Evolutionary conservation across 306 rosid species (phyloP), one percentile per base, ranked within the genome.

Genomic region (Sechiopsis laciniata): DNA sequence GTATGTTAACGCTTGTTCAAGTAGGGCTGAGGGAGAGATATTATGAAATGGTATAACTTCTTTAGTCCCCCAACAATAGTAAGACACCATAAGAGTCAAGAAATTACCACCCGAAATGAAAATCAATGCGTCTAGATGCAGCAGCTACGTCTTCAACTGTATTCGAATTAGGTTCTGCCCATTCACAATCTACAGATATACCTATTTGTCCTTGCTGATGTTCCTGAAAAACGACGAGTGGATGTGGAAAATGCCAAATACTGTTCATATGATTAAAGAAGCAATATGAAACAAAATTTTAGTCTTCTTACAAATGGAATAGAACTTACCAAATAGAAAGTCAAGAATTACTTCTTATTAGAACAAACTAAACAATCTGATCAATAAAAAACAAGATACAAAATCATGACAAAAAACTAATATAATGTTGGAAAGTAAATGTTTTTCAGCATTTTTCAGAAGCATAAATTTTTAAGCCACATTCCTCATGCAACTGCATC

Each of bases 111-210:
- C 98, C 98, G 61, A 90, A 24, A 71, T 93, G 96, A 86, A 93
- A 93, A 84, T 93, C 96, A 80, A 93, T 79, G 82, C 96, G 93
- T 85, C 93, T 87, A 68, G 86, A 84, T 24, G 96, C 91, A 56
- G 98, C 98, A 19, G 76, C 57, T 82, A 73, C 80, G 77, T 92
- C 98, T 83, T 90, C 96, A 74, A 57, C 78, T 70, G 67, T 88
- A 61, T 85, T 87, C 52, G 96, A 90, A 79, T 93, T 87, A 77
- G 96, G 75, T 82, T 93, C 98, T 32, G 98, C 85, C 98, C 98
- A 90, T 87, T 93, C 96, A 75, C 96, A 88, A 81, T 93, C 98
- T 74, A 87, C 79, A 12, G 83, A 84, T 46, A 87, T 64, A 75
- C 96, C 96, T 53, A 93, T 73, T 80, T 86, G 91, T 8, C 98